Evolutionary conservation across 2,329 filamentous ascomycete genomes (phyloP).

Genomic region (Trichoderma hamatum): DNA sequence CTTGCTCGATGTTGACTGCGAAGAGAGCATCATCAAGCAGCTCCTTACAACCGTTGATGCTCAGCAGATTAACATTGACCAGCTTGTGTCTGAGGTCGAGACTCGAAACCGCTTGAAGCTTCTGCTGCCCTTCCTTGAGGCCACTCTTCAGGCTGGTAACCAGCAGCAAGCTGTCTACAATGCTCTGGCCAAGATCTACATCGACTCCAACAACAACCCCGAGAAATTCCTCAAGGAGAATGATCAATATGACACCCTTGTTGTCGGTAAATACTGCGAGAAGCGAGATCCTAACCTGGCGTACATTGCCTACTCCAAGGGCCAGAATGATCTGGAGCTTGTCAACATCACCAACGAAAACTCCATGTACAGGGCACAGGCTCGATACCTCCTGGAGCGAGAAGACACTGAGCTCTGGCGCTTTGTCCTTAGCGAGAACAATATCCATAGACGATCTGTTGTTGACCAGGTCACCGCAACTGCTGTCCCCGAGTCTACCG

Average conservation of each 20-base stretch:
- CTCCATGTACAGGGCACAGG: constrained; percentile 99
- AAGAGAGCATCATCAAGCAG: constrained; percentile 94
- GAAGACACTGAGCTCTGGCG: constrained; percentile 89
- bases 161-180: constrained; percentile 97
- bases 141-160: constrained; percentile 84
- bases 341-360: constrained; percentile 99
- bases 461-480: constrained; percentile 96
- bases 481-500: constrained; percentile 87
- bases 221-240: constrained; percentile 98
- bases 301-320: constrained; percentile 93
- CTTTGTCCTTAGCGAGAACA: constrained; percentile 94
- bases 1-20: constrained; percentile 93
- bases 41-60: constrained; percentile 84
- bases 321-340: constrained; percentile 94
- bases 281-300: constrained; percentile 96
- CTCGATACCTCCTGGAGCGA: constrained; percentile 89
- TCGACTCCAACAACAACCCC: constrained; percentile 96
- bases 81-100: constrained; percentile 94
- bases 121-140: constrained; percentile 92
- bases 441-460: constrained; percentile 88
- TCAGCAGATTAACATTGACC: constrained; percentile 85
- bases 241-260: constrained; percentile 89
- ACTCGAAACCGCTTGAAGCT: constrained; percentile 93
- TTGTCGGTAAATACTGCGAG: constrained; percentile 96
- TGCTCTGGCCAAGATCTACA: constrained; percentile 98